Evolutionary conservation across 1,284 basidiomycete species (phyloP).

Genomic region (Moniliella sp.): DNA sequence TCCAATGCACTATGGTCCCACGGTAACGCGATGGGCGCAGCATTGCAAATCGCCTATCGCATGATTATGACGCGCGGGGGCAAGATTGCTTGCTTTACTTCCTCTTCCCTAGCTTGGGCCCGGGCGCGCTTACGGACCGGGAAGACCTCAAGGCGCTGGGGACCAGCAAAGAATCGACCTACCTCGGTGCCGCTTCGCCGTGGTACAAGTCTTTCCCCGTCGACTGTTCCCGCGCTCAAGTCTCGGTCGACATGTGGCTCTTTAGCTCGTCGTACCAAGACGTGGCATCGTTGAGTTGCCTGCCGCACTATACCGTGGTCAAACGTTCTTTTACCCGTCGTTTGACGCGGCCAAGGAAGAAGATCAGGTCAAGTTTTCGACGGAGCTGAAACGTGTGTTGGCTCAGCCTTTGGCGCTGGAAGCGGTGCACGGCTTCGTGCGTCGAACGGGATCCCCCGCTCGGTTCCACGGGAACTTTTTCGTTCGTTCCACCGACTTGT

Average conservation of each 20-base stretch:
- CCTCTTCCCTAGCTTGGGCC: conserved; percentile 70
- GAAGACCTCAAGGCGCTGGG: conserved; percentile 91
- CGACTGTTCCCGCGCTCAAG: conserved; percentile 86
- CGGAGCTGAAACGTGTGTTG: conserved; percentile 79
- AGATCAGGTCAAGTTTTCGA: conserved; percentile 90
- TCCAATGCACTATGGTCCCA: conserved; percentile 71
- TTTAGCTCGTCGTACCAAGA: conserved; percentile 84
- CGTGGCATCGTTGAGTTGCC: conserved; percentile 68
- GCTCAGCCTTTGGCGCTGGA: conserved; percentile 87
- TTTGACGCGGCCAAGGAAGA: conserved; percentile 85
- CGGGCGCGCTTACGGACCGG: conserved; percentile 77
- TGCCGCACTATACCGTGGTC: conserved; percentile 91
- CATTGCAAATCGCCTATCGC: conserved; percentile 84
- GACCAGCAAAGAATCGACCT: conserved; percentile 53
- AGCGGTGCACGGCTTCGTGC: conserved; percentile 62
- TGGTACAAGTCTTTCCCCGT: conserved; percentile 99
- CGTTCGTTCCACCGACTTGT: conserved; percentile 83
- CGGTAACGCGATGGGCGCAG: conserved; percentile 84
- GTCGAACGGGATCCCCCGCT: too few relatives aligned
- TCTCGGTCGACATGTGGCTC: conserved; percentile 97
- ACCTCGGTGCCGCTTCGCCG: conserved; percentile 43
- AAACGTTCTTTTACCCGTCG: conserved; percentile 93
- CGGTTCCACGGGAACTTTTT: conserved; percentile 99
- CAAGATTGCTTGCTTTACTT: conserved; percentile 74
- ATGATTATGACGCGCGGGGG: conserved; percentile 80